phyloP scores from a whole-genome alignment of 257 asterid genomes.

The Solanum piurae region DNA sequence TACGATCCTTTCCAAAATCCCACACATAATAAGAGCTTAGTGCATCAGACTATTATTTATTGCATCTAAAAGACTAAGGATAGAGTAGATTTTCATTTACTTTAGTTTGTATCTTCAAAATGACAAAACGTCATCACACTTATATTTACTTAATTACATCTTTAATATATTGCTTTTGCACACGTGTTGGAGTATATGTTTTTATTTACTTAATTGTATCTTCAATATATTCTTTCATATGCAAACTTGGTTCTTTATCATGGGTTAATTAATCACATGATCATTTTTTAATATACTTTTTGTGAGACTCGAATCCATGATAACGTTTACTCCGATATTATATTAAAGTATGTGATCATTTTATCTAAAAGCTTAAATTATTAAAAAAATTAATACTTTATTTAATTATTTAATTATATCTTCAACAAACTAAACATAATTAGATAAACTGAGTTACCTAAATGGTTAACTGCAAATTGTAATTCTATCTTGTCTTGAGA shows the following conservation, averaged over 20 bases:
- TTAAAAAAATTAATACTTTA: background rate
- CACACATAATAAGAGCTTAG: background rate
- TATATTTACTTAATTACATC: background rate
- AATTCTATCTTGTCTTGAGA: conserved; percentile 56
- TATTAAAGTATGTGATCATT: background rate
- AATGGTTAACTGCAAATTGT: conserved; percentile 73
- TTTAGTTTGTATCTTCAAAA: background rate
- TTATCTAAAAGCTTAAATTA: background rate
- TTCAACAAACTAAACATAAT: background rate
- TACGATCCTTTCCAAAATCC: background rate
- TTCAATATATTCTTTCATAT: background rate
- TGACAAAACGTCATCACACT: background rate
- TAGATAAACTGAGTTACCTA: conserved; percentile 23
- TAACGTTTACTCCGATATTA: background rate
- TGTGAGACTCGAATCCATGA: background rate
- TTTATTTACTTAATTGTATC: background rate
- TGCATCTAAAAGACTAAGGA: background rate
- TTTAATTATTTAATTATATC: background rate
- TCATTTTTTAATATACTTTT: background rate
- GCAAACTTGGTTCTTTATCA: background rate
- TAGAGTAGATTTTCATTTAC: background rate
- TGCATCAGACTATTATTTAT: background rate
- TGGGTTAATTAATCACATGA: background rate
- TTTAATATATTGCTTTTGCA: background rate
- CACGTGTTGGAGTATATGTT: background rate